phyloP scores from a whole-genome alignment of 1,284 basidiomycete species.

The Cryptococcus sp. region DNA sequence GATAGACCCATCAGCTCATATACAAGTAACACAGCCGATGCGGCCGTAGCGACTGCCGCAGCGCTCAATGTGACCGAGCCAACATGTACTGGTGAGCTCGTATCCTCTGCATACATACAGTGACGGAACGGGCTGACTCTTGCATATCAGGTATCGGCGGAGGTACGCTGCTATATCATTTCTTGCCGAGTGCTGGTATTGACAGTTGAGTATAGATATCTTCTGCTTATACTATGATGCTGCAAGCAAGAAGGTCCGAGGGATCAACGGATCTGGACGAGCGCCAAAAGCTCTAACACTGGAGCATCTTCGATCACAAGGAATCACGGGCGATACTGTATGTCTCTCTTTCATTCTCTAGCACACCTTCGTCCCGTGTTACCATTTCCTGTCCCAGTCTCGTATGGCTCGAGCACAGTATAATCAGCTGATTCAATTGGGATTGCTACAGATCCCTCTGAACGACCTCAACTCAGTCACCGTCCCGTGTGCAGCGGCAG shows the following conservation, averaged over 20 bases:
- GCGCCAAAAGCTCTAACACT: conserved; percentile 78
- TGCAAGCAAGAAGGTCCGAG: conserved; percentile 68
- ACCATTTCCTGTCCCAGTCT: too few relatives aligned
- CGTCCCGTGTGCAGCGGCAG: conserved; percentile 89
- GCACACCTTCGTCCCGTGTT: background rate
- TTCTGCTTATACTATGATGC: conserved; percentile 92
- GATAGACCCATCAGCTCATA: too few relatives aligned
- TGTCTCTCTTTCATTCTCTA: conserved; percentile 30
- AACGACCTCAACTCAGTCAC: conserved; percentile 85
- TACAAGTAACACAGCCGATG: conserved; percentile 58
- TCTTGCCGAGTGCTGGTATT: background rate
- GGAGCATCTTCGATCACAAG: conserved; percentile 69
- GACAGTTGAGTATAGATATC: conserved; percentile 59
- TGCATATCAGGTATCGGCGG: conserved; percentile 50
- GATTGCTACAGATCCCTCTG: conserved; percentile 60
- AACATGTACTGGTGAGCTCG: conserved; percentile 39
- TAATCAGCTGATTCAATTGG: background rate
- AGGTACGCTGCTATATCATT: conserved; percentile 13
- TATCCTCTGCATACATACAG: background rate
- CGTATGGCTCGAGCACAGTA: too few relatives aligned
- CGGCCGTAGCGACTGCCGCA: conserved; percentile 76
- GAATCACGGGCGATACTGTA: conserved; percentile 62
- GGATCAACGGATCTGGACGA: conserved; percentile 64
- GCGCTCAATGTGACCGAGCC: conserved; percentile 84
- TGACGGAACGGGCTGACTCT: background rate